These are phyloP conservation scores for Quercus tomentella DNA, from an alignment of 331 rosid genomes.

Conservation along the genomic window DNA sequence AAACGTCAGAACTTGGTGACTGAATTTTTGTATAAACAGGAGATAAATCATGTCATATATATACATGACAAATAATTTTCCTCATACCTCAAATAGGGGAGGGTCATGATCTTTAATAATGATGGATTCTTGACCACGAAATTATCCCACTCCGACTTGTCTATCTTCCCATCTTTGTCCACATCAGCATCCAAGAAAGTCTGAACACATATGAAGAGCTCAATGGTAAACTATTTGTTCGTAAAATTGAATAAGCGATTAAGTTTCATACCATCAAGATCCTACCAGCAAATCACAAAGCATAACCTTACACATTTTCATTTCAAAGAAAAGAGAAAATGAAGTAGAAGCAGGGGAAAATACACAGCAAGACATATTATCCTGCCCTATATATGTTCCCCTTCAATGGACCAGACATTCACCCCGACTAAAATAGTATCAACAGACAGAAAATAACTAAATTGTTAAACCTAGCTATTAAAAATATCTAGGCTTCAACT, in stretches of 20 bases:
- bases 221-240: neutral
- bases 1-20: neutral
- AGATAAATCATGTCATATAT: neutral
- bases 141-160: conserved; percentile 66
- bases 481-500: neutral
- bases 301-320: neutral
- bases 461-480: neutral
- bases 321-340: neutral
- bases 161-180: conserved; percentile 89
- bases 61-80: neutral
- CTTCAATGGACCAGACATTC: neutral
- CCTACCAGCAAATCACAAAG: neutral
- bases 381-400: neutral
- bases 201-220: conserved; percentile 31
- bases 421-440: neutral
- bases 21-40: neutral
- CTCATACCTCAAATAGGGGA: conserved; percentile 70
- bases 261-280: neutral
- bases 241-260: neutral
- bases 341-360: too few species aligned
- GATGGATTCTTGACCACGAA: conserved; percentile 84
- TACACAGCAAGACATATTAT: too few species aligned
- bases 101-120: conserved; percentile 80
- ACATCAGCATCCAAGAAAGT: conserved; percentile 91
- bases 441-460: neutral